These are phyloP conservation scores for Alliaria petiolata DNA, from an alignment of 345 rosid genomes.

Conservation along the genomic window DNA sequence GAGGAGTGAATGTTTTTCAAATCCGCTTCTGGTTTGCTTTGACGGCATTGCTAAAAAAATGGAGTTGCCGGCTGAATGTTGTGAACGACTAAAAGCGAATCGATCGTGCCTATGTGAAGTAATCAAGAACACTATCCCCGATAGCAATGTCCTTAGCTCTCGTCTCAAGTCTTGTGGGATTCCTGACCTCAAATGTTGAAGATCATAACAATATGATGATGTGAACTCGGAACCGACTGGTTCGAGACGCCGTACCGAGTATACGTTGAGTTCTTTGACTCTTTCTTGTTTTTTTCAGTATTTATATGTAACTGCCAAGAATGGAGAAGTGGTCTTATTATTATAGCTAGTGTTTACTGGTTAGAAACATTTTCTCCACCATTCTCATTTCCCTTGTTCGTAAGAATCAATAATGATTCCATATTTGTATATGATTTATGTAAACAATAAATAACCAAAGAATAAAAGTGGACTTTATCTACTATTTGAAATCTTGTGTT, in stretches of 20 bases:
- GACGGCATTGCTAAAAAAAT: background rate
- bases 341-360: background rate
- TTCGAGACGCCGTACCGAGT: background rate
- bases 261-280: background rate
- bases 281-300: background rate
- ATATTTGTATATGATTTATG: background rate
- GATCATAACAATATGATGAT: background rate
- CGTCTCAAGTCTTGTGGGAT: conserved; percentile 16
- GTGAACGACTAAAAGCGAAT: background rate
- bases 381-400: background rate
- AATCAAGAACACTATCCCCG: background rate
- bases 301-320: background rate
- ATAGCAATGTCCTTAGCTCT: background rate
- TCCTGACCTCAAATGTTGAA: conserved; percentile 10
- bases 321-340: background rate
- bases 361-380: background rate
- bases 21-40: background rate
- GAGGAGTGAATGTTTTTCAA: conserved; percentile 1
- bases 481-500: no score
- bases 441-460: background rate
- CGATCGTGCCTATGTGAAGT: conserved; percentile 15
- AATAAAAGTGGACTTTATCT: background rate
- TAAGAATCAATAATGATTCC: background rate
- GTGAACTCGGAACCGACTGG: background rate
- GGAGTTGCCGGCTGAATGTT: background rate